Base-by-base conservation (phyloP, 2,329 filamentous ascomycete species). In the Fusarium setosum region DNA sequence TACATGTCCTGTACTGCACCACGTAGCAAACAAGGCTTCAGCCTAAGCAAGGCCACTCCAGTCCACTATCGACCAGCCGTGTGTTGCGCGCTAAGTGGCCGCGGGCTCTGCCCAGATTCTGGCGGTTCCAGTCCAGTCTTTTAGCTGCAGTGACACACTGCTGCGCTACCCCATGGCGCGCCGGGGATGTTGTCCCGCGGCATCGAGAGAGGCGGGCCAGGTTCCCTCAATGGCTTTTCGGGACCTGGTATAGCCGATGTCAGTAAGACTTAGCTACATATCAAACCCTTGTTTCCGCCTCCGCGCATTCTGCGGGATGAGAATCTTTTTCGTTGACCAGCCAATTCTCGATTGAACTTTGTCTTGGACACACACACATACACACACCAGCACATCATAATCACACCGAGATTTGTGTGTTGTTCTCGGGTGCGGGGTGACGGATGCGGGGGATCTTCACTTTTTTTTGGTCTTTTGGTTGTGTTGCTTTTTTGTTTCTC, bases 11-110 rank as follows among this genome's bases (percentile, higher is more conserved):
- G 26, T 29, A 29, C 26, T 29, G 26, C 12, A 29, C 26, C 26
- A 12, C 26, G 32, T 17, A 35, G 29, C 4, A 38, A 51, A 52
- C 51, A 54, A 49, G 60, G 35, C 51, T 57, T 59, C 59, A 64
- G 61, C 52, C 58, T 55, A 56, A 53, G 38, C 56, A 65, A 38
- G 50, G n/a, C n/a, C 44, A 44, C 17, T 26, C 48, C 32, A 47
- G 40, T n/a, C 61, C 63, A 68, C 35, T 56, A 53, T 53, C 55
- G 40, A 47, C 18, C 48, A 61, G 70, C 56, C 70, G 70, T 72
- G 68, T 72, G 70, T 72, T 72, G 61, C 57, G 48, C 54, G 48
- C 59, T 70, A 35, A 72, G 21, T 72, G 68, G 70, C 32, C 45
- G 40, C n/a, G n/a, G n/a, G n/a, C n/a, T n/a, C n/a, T n/a, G n/a